Evolutionary conservation across 2,329 filamentous ascomycete species (phyloP).

Genomic region (Alternaria sp.): DNA sequence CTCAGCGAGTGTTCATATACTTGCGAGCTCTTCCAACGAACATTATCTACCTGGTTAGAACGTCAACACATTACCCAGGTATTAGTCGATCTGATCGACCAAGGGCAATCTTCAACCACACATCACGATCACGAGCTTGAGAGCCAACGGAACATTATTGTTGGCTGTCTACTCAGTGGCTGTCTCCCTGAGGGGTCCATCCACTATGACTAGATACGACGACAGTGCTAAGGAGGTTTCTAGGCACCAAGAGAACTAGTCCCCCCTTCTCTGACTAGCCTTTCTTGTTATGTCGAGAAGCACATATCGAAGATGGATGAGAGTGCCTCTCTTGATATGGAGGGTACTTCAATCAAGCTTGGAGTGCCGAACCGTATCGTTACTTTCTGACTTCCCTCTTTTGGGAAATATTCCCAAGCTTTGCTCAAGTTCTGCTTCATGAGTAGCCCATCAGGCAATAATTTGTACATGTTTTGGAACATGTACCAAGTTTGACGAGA

Average conservation of each 20-base stretch:
- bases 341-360: background rate
- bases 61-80: background rate
- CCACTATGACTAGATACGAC: background rate
- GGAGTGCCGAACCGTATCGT: background rate
- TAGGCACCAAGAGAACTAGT: background rate
- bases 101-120: background rate
- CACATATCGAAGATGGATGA: background rate
- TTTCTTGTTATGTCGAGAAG: background rate
- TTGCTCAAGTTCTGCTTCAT: background rate
- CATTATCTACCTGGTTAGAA: accelerated
- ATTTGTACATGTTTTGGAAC: background rate
- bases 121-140: background rate
- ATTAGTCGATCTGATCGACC: background rate
- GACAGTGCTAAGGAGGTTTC: background rate
- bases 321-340: background rate
- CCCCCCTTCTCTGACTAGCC: background rate
- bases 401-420: background rate
- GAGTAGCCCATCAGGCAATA: background rate
- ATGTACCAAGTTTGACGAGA: background rate
- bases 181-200: background rate
- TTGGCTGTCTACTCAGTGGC: too few relatives aligned
- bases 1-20: background rate
- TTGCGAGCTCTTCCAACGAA: too few relatives aligned
- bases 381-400: background rate
- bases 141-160: background rate